Percentiles rank a stretch among this genome's conserved stretches.
These are phyloP conservation scores for Hanseniaspora singularis DNA, from an alignment of 805 yeast genomes.

Conservation along the genomic window DNA sequence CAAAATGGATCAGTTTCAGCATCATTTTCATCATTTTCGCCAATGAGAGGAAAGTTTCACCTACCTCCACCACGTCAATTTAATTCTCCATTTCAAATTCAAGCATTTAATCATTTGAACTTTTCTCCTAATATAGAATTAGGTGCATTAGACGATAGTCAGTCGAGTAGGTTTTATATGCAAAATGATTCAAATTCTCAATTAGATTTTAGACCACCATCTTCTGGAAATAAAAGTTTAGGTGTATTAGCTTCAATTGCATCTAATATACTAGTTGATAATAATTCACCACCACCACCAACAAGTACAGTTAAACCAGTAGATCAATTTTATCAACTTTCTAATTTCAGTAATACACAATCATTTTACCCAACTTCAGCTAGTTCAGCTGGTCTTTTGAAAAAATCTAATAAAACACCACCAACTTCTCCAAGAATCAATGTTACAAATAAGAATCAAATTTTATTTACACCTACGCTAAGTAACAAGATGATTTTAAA, in stretches of 20 bases:
- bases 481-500: slow-evolving; percentile 27
- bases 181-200: too few relatives aligned
- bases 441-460: slow-evolving; percentile 14
- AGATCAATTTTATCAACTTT: slow-evolving; percentile 25
- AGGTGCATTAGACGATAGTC: not conserved
- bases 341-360: slow-evolving; percentile 15
- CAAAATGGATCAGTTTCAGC: slow-evolving; percentile 4
- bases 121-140: not conserved
- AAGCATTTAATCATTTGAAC: slow-evolving; percentile 4
- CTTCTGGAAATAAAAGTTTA: slow-evolving; percentile 14
- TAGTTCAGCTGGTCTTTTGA: not conserved
- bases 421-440: slow-evolving; percentile 17
- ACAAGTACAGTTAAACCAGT: slow-evolving; percentile 25
- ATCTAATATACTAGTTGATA: slow-evolving; percentile 11
- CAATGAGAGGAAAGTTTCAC: slow-evolving; percentile 13
- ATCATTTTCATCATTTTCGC: slow-evolving; percentile 5
- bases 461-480: slow-evolving; percentile 22
- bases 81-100: slow-evolving; percentile 13
- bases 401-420: slow-evolving; percentile 15
- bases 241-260: slow-evolving; percentile 19
- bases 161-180: too few relatives aligned
- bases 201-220: slow-evolving; percentile 11
- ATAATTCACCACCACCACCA: slow-evolving; percentile 15
- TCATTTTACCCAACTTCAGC: slow-evolving; percentile 9
- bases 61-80: slow-evolving; percentile 15